Percentiles rank a stretch among this genome's conserved stretches.
phyloP scores from a whole-genome alignment of 2,329 filamentous ascomycete species.

The Xylaria polymorpha region DNA sequence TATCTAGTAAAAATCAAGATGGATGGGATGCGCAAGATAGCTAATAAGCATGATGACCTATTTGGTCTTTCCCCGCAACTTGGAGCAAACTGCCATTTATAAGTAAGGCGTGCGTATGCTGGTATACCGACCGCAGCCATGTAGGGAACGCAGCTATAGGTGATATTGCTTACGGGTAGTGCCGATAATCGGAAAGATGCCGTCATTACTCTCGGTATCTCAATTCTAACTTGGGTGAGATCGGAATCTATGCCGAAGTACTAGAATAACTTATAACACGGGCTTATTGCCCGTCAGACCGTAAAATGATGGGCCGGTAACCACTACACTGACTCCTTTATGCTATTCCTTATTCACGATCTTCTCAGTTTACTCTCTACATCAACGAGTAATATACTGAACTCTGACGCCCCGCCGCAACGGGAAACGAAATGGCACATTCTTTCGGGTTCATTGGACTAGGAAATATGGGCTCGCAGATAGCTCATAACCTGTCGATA shows the following conservation, averaged over 20 bases:
- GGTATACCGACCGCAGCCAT: neutral
- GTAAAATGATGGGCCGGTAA: neutral
- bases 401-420: neutral
- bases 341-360: neutral
- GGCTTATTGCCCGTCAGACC: neutral
- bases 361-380: neutral
- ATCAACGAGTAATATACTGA: neutral
- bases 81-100: neutral
- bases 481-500: neutral
- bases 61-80: neutral
- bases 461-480: neutral
- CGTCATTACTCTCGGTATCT: neutral
- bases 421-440: neutral
- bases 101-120: neutral
- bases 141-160: neutral
- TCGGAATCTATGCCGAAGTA: constrained; percentile 1
- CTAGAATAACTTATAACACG: neutral
- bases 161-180: neutral
- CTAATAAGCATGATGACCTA: neutral
- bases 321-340: neutral
- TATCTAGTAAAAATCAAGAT: neutral
- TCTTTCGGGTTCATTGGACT: neutral
- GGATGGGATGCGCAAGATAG: neutral
- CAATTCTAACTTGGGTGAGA: neutral
- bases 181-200: neutral